A percentile compares a stretch with the other conserved stretches of the same genome.
These are phyloP conservation scores for Triticum urartu DNA, from an alignment of 176 grass and related monocot species.

Conservation along the genomic window DNA sequence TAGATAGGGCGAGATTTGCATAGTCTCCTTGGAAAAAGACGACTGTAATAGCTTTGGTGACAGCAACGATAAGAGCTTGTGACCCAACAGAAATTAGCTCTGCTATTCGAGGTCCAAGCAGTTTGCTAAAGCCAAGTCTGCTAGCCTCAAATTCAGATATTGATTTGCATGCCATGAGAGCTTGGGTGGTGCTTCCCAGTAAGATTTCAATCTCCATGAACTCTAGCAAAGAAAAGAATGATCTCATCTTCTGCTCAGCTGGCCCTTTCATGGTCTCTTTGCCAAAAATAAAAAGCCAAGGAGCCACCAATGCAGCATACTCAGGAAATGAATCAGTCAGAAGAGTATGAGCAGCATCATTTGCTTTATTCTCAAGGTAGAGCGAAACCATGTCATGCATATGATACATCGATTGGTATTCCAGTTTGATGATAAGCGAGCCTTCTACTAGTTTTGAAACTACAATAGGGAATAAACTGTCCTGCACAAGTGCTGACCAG, in stretches of 20 bases:
- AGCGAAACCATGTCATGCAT: slow-evolving; percentile 85
- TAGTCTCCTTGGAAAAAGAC: slow-evolving; percentile 55
- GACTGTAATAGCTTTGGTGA: slow-evolving; percentile 42
- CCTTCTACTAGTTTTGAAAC: slow-evolving; percentile 76
- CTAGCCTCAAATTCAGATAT: slow-evolving; percentile 63
- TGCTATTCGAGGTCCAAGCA: slow-evolving; percentile 52
- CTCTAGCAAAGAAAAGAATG: slow-evolving; percentile 49
- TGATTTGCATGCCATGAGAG: slow-evolving; percentile 73
- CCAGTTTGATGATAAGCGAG: slow-evolving; percentile 78
- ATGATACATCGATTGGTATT: slow-evolving; percentile 63
- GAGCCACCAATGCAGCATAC: slow-evolving; percentile 50
- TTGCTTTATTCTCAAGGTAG: slow-evolving; percentile 60
- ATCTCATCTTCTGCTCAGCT: slow-evolving; percentile 54
- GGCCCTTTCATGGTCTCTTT: slow-evolving; percentile 49
- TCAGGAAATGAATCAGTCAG: slow-evolving; percentile 49
- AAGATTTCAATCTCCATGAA: slow-evolving; percentile 47
- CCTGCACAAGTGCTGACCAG: slow-evolving; percentile 61
- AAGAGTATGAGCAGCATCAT: slow-evolving; percentile 44
- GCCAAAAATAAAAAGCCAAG: slow-evolving; percentile 82
- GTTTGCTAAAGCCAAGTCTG: slow-evolving; percentile 54
- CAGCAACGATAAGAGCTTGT: slow-evolving; percentile 39
- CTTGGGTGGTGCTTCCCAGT: slow-evolving; percentile 53
- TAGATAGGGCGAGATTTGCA: slow-evolving; percentile 45
- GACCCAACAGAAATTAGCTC: slow-evolving; percentile 66
- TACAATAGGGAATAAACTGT: slow-evolving; percentile 52